Evolutionary conservation across 768 basidiomycete species (phyloP).

Genomic region (Sporobolomyces roseus): DNA sequence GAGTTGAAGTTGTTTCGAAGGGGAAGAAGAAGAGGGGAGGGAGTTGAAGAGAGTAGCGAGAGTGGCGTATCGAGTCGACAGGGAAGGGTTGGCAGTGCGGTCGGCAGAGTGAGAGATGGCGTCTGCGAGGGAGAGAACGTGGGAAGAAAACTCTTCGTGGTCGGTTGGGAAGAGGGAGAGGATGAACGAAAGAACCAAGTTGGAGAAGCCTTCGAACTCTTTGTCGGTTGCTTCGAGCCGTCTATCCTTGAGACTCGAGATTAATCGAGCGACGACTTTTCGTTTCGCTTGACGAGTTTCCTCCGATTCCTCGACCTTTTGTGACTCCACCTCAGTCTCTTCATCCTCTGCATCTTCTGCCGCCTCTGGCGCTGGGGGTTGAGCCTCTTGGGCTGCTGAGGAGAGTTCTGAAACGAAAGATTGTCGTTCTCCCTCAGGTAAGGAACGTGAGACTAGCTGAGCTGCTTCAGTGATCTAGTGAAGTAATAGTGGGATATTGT

Average conservation of each 20-base stretch:
- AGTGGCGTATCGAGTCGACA: constrained; percentile 26
- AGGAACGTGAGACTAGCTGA: constrained; percentile 19
- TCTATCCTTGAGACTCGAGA: constrained; percentile 13
- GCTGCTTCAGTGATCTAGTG: constrained; percentile 26
- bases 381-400: constrained; percentile 12
- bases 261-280: constrained; percentile 17
- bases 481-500: background rate
- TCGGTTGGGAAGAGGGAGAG: constrained; percentile 20
- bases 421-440: constrained; percentile 19
- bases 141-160: constrained; percentile 15
- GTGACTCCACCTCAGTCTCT: constrained; percentile 6
- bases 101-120: constrained; percentile 5
- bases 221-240: constrained; percentile 13
- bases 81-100: constrained; percentile 18
- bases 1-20: constrained; percentile 14
- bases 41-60: constrained; percentile 42
- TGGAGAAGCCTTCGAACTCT: constrained; percentile 38
- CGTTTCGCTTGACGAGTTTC: constrained; percentile 26
- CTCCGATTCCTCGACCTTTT: constrained; percentile 18
- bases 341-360: background rate
- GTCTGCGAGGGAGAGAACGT: constrained; percentile 18
- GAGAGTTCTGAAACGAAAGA: constrained; percentile 19
- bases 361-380: constrained; percentile 3
- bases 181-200: constrained; percentile 35
- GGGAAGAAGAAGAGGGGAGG: constrained; percentile 16